Conservation (phyloP, 305 asterid species). For the Salvia sclarea region DNA sequence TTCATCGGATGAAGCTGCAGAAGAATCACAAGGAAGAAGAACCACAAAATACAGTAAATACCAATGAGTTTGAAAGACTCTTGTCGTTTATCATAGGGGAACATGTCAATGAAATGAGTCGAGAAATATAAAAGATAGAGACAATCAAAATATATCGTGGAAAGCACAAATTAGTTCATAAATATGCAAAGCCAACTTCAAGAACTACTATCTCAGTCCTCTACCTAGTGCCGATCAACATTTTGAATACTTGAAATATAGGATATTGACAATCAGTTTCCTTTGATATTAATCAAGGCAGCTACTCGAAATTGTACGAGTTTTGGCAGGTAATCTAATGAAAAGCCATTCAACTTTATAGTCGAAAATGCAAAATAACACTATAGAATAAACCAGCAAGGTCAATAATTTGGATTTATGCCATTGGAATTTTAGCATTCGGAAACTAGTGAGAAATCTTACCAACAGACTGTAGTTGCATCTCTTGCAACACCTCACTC, state of each 20-base stretch:
- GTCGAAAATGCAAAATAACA: no score
- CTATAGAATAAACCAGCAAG: not conserved
- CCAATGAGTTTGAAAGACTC: not conserved
- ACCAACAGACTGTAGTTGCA: conserved; percentile 68
- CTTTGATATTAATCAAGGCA: not conserved
- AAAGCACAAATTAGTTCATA: not conserved
- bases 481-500: conserved; percentile 56
- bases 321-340: not conserved
- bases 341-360: not conserved
- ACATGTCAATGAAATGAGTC: not conserved
- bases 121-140: not conserved
- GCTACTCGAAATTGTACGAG: not conserved
- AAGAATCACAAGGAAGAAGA: conserved; percentile 11
- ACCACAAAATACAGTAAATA: not conserved
- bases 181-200: not conserved
- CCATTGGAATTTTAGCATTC: conserved; percentile 4
- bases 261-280: not conserved
- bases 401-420: not conserved
- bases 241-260: no score
- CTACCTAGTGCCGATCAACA: not conserved
- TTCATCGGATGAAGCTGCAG: conserved; percentile 69
- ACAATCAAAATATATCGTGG: not conserved
- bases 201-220: not conserved
- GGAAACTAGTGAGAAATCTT: conserved; percentile 27
- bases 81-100: no score